These are phyloP conservation scores for Backusella parvicylindrica DNA, from an alignment of 192 early-diverging fungal species.

Conservation along the genomic window DNA sequence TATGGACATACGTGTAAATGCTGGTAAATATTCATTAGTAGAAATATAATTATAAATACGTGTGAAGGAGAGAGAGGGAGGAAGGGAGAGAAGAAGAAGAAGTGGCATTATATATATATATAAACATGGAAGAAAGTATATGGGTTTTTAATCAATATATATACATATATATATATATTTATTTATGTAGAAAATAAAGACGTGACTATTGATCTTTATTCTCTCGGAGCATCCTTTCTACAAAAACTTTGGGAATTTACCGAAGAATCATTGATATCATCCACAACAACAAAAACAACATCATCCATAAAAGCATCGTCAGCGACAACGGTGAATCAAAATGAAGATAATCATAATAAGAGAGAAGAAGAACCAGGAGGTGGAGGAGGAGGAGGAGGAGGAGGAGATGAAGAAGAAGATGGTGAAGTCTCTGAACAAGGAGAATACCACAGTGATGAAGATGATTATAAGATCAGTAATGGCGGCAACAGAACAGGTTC, in stretches of 20 bases:
- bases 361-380: background rate
- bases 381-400: too few relatives aligned
- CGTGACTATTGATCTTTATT: conserved; percentile 21
- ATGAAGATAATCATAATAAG: background rate
- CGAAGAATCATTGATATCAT: background rate
- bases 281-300: background rate
- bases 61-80: background rate
- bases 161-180: background rate
- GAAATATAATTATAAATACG: too few relatives aligned
- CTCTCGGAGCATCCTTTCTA: conserved; percentile 23
- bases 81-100: background rate
- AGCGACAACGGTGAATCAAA: background rate
- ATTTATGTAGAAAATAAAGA: background rate
- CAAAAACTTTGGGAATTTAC: conserved; percentile 18
- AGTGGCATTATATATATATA: too few relatives aligned
- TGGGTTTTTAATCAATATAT: too few relatives aligned
- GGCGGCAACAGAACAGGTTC: background rate
- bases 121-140: too few relatives aligned
- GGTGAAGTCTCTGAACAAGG: background rate
- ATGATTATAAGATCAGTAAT: background rate
- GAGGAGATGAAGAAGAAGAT: background rate
- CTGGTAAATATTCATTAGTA: background rate
- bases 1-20: conserved; percentile 13
- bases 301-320: background rate
- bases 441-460: background rate